Conservation (phyloP, 805 yeast genomes). For the Candida krabiensis region DNA sequence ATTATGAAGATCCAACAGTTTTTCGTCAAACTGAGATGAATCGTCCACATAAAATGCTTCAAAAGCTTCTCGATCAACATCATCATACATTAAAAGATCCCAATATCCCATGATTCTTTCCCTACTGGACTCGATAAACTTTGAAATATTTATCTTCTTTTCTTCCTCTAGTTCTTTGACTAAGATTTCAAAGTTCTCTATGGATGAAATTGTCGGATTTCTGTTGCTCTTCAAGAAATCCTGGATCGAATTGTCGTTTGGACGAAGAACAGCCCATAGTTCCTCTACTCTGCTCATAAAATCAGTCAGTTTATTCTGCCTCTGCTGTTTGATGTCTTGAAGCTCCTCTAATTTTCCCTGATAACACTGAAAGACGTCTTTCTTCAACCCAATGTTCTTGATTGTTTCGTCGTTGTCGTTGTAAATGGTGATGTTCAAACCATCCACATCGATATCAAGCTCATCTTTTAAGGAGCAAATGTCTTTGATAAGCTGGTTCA, state of each 20-base stretch:
- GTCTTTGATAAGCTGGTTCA: slow-evolving; percentile 12
- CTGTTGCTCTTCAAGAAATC: slow-evolving; percentile 42
- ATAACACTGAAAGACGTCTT: slow-evolving; percentile 15
- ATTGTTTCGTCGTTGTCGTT: slow-evolving; percentile 18
- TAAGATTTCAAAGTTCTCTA: slow-evolving; percentile 56
- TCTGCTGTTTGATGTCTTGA: slow-evolving; percentile 32
- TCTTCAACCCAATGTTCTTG: slow-evolving; percentile 25
- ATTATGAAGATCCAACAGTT: slow-evolving; percentile 62
- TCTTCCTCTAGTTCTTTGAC: slow-evolving; percentile 55
- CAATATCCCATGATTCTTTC: slow-evolving; percentile 59
- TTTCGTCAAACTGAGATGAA: slow-evolving; percentile 50
- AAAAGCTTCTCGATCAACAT: slow-evolving; percentile 50
- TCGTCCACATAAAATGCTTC: slow-evolving; percentile 39
- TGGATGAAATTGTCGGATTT: slow-evolving; percentile 44
- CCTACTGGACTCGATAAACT: slow-evolving; percentile 65
- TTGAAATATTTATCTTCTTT: slow-evolving; percentile 64
- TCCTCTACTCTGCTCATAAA: slow-evolving; percentile 35
- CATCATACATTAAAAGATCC: slow-evolving; percentile 59
- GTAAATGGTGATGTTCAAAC: slow-evolving; percentile 9
- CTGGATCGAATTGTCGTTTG: slow-evolving; percentile 28
- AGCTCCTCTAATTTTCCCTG: slow-evolving; percentile 19
- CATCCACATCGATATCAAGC: slow-evolving; percentile 13
- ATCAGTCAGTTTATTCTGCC: slow-evolving; percentile 37
- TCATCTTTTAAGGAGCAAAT: slow-evolving; percentile 8
- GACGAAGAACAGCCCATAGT: slow-evolving; percentile 48